A percentile compares a stretch with the other conserved stretches of the same genome.
These are phyloP conservation scores for Exophiala xenobiotica DNA, from an alignment of 2,329 filamentous ascomycete genomes.

Conservation along the genomic window DNA sequence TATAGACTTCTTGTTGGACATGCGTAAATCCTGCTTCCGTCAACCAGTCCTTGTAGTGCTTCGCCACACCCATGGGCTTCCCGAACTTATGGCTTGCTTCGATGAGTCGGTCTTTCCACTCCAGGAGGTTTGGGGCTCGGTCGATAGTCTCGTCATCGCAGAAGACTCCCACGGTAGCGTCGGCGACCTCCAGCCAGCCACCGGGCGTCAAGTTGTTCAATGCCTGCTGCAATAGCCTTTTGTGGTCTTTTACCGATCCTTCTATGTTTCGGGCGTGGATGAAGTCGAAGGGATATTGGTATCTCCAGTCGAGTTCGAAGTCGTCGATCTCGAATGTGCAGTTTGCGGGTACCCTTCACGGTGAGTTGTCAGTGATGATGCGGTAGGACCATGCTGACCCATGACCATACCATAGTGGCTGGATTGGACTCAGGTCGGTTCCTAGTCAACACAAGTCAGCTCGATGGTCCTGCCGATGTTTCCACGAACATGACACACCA, in stretches of 20 bases:
- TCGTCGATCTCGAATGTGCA: conserved; percentile 38
- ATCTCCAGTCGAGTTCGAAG: conserved; percentile 36
- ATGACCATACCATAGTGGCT: conserved; percentile 38
- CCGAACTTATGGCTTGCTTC: conserved; percentile 36
- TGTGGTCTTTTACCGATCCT: conserved; percentile 41
- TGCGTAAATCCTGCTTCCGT: conserved; percentile 32
- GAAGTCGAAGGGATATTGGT: conserved; percentile 35
- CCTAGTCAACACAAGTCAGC: conserved; percentile 29
- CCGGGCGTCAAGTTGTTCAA: conserved; percentile 29
- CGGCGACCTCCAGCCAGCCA: conserved; percentile 27
- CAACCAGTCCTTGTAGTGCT: conserved; percentile 23
- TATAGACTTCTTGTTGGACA: conserved; percentile 30
- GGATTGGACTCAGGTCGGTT: conserved; percentile 50
- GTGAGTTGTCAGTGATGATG: neutral
- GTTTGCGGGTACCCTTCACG: conserved; percentile 35
- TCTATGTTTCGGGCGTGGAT: conserved; percentile 37
- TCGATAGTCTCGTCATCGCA: conserved; percentile 8
- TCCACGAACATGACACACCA: conserved; percentile 21
- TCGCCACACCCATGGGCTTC: conserved; percentile 37
- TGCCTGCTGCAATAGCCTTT: conserved; percentile 43
- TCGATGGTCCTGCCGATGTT: neutral
- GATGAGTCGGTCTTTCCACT: conserved; percentile 32
- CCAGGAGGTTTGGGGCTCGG: conserved; percentile 14
- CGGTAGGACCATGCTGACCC: too few relatives aligned
- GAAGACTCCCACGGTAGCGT: neutral